phyloP scores from a whole-genome alignment of 371 early-diverging fungal species.

The Mortierella sp. region DNA sequence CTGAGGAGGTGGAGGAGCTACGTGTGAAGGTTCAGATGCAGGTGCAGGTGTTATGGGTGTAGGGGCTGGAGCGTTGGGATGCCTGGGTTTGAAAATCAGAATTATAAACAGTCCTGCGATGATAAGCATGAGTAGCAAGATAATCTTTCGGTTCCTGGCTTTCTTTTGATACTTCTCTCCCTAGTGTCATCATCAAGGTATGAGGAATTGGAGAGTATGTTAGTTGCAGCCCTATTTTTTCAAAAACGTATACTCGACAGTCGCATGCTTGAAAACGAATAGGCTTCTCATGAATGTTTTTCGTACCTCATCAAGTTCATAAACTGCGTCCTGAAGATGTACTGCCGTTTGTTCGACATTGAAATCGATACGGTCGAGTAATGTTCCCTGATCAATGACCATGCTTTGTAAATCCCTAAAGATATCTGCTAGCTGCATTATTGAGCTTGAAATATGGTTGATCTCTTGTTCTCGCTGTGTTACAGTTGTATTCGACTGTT shows the following conservation, averaged over 20 bases:
- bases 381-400: constrained; percentile 97
- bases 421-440: constrained; percentile 90
- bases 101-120: constrained; percentile 73
- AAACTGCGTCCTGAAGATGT: constrained; percentile 86
- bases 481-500: constrained; percentile 74
- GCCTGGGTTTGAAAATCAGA: constrained; percentile 72
- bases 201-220: not conserved
- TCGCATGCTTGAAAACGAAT: not conserved
- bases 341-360: constrained; percentile 91
- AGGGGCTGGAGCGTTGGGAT: constrained; percentile 4
- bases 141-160: constrained; percentile 73
- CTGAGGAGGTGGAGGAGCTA: constrained; percentile 11
- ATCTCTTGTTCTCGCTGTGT: constrained; percentile 92
- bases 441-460: constrained; percentile 93
- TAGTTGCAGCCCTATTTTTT: not conserved
- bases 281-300: not conserved
- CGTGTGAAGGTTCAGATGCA: constrained; percentile 7
- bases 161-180: constrained; percentile 76
- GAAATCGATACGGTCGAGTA: constrained; percentile 97
- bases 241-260: not conserved
- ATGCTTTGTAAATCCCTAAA: constrained; percentile 93
- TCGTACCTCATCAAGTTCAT: constrained; percentile 86
- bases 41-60: not conserved
- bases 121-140: constrained; percentile 70
- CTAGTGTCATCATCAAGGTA: constrained; percentile 45